phyloP scores from a whole-genome alignment of 306 rosid species.

The Pachyrhizus erosus region DNA sequence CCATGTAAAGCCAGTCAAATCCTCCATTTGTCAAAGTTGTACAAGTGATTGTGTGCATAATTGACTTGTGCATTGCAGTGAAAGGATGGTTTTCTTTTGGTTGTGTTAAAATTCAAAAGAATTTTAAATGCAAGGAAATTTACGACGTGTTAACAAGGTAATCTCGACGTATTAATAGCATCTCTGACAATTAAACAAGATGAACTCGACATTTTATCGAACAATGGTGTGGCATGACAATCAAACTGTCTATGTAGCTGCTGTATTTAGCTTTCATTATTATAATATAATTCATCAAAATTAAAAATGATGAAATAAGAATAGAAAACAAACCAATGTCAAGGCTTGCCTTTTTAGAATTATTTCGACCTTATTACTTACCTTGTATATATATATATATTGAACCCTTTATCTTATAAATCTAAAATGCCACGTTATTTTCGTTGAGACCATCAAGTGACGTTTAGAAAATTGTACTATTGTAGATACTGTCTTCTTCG shows the following conservation, averaged over 20 bases:
- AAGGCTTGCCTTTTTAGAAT: background rate
- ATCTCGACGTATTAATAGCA: background rate
- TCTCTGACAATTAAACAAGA: background rate
- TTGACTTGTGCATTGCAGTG: conserved; percentile 43
- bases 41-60: conserved; percentile 45
- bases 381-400: background rate
- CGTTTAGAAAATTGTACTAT: background rate
- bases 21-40: conserved; percentile 44
- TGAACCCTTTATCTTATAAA: background rate
- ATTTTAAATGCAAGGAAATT: conserved; percentile 26
- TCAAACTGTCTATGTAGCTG: background rate
- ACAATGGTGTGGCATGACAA: background rate
- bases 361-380: background rate
- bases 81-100: conserved; percentile 37
- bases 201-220: conserved; percentile 15
- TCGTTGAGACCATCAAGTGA: background rate
- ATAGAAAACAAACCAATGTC: background rate
- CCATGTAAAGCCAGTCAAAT: conserved; percentile 20
- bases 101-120: conserved; percentile 28
- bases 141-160: conserved; percentile 16
- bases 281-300: background rate
- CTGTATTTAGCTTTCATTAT: background rate
- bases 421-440: background rate
- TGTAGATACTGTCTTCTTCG: background rate
- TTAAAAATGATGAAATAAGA: background rate